Evolutionary conservation across 371 early-diverging fungal genomes (phyloP), one percentile per base, ranked within the genome.

Genomic region (Mortierella sp.): DNA sequence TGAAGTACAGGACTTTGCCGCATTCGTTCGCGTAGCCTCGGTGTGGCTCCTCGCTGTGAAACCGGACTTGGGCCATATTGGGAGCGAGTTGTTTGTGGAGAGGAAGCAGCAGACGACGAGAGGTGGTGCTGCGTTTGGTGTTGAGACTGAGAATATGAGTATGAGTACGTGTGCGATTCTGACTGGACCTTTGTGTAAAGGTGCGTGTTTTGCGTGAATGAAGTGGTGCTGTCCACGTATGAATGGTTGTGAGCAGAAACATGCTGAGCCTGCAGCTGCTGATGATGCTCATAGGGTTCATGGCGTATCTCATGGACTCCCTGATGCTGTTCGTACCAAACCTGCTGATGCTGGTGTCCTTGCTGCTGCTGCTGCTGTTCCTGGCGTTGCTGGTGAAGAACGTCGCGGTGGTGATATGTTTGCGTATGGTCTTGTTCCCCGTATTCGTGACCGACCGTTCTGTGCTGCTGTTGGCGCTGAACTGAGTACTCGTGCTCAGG

Each of bases 11-110:
- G 70, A 24, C 70, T 69, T 41, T 69, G 76, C 5, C 70, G 64
- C 70, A 76, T 69, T 24, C 76, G 65, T n/a, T 76, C 76, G 12
- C 76, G 61, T 19, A 76, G 62, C 30, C 62, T 69, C 23, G 76
- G 69, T 16, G 70, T 50, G 3, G 48, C 54, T 10, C 61, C 58
- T 1, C 67, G 62, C 23, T 34, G 23, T 9, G 34, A 26, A 19
- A 38, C 27, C 28, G 58, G 67, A 42, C 27, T 51, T 13, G 63
- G 31, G 23, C 60, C 54, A 14, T n/a, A 19, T 28, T 67, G 63
- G 8, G 56, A 27, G 9, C 28, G 54, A 6, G 64, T 54, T 19
- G 54, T 48, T 16, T 58, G 41, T 12, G 63, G 54, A 7, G 65
- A 56, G 21, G 54, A 57, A 9, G 61, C 19, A 19, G 30, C 57